A percentile compares a stretch with the other conserved stretches of the same genome.
Conservation (phyloP, 2,329 filamentous ascomycete genomes). For the Scedosporium aurantiacum region DNA sequence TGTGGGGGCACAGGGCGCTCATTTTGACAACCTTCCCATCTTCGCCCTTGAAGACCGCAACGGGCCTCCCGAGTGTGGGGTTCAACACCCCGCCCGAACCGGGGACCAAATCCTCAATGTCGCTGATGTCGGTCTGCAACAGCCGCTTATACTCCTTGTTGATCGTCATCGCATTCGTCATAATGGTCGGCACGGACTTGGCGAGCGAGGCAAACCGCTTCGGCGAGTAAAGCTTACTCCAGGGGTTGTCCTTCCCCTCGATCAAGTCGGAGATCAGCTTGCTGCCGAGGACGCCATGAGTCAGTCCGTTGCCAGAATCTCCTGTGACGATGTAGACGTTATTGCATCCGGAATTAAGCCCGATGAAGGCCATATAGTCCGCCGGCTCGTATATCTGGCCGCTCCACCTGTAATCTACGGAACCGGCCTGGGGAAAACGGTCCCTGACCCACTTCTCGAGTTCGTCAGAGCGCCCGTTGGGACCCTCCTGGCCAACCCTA, state of each 20-base stretch:
- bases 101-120: conserved; percentile 41
- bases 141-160: conserved; percentile 46
- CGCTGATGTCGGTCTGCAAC: conserved; percentile 39
- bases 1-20: conserved; percentile 44
- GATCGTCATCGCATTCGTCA: conserved; percentile 41
- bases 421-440: conserved; percentile 37
- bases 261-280: conserved; percentile 43
- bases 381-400: conserved; percentile 46
- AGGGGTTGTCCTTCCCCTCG: conserved; percentile 33
- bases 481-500: conserved; percentile 42
- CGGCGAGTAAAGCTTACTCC: conserved; percentile 38
- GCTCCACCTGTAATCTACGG: conserved; percentile 44
- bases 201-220: conserved; percentile 31
- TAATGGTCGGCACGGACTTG: conserved; percentile 32
- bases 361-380: conserved; percentile 45
- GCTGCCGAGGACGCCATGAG: conserved; percentile 42
- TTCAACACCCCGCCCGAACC: conserved; percentile 43
- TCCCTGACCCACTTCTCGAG: conserved; percentile 41
- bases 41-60: conserved; percentile 47
- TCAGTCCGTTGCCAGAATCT: conserved; percentile 46
- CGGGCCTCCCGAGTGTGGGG: conserved; percentile 28
- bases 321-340: conserved; percentile 44
- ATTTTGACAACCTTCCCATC: conserved; percentile 36
- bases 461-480: conserved; percentile 33
- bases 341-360: conserved; percentile 39